phyloP scores from a whole-genome alignment of 768 basidiomycete species.

The Panaeolus papilionaceus region DNA sequence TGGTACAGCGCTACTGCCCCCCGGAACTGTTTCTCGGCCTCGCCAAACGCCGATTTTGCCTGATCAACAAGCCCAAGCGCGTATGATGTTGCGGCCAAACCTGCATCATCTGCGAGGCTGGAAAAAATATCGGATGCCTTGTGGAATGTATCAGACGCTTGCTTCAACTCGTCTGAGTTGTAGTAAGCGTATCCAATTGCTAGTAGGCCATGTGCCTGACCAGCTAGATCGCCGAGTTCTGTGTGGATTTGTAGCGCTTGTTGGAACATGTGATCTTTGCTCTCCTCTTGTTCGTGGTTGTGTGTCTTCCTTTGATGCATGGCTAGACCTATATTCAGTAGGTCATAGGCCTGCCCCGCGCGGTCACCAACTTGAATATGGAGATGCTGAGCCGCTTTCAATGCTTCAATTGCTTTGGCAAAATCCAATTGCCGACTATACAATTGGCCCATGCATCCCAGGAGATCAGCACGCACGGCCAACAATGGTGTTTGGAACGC shows the following conservation, averaged over 20 bases:
- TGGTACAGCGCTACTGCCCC: constrained; percentile 26
- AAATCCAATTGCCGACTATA: constrained; percentile 29
- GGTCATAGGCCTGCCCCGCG: constrained; percentile 35
- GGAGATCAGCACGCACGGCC: constrained; percentile 32
- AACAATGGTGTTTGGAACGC: background rate
- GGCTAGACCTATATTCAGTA: constrained; percentile 33
- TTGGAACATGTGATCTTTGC: constrained; percentile 23
- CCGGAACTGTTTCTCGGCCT: constrained; percentile 30
- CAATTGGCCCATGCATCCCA: constrained; percentile 37
- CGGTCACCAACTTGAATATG: constrained; percentile 31
- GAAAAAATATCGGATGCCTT: constrained; percentile 27
- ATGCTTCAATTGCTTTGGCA: constrained; percentile 29
- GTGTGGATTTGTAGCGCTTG: constrained; percentile 29
- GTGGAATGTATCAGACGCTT: constrained; percentile 23
- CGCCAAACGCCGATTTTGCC: constrained; percentile 24
- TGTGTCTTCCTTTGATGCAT: constrained; percentile 17
- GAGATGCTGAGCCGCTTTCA: constrained; percentile 29
- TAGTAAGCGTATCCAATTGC: constrained; percentile 32
- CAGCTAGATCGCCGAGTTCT: constrained; percentile 25
- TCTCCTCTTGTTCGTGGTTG: background rate
- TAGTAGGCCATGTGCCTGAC: constrained; percentile 34
- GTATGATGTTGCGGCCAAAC: constrained; percentile 32
- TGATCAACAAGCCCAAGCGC: constrained; percentile 30
- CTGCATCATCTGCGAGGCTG: constrained; percentile 25
- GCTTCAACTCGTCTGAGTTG: constrained; percentile 20